Evolutionary conservation across 768 basidiomycete species (phyloP), one percentile per base, ranked within the genome.

Genomic region (Asterophora lycoperdoides): DNA sequence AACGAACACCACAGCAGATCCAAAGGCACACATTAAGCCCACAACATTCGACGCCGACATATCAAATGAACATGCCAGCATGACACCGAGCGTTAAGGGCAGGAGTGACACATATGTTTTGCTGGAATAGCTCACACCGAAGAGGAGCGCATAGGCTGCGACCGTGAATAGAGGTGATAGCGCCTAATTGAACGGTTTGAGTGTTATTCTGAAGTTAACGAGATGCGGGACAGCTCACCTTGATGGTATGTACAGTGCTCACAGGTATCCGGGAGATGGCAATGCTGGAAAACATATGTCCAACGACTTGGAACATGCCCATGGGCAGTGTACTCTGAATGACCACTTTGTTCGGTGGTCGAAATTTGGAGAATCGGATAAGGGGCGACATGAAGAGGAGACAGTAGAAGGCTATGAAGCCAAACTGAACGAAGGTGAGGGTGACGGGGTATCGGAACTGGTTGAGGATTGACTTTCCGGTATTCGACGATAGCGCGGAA

Each of bases 161-260:
- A 99, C 96, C 2, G 96, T 99, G 73, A 98, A 97, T 20, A 98
- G 75, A 0, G 96, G 96, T 0, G 96, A 97, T 36, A 98, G 72
- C 0, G 96, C 96, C 96, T 98, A 26, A 13, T 8, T 36, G 10
- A 14, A 15, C 2, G 4, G 32, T 56, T n/a, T n/a, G 14, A 51
- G 40, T 18, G 36, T 9, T n/a, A 18, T 56, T 5, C 43, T 48
- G 37, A 23, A n/a, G n/a, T n/a, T 23, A 6, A 23, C 23, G 23
- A 23, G 23, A 23, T 11, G 8, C 10, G 14, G 13, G 11, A 41
- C 47, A 9, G 33, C 64, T 77, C 57, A 95, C 95, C 84, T 99
- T 99, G 69, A 98, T 97, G 40, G 95, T 98, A 66, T 99, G 96
- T 11, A 97, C 93, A 0, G 96, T 99, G 71, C 89, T 93, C 51